Percentiles rank a stretch among this genome's conserved stretches.
phyloP scores from a whole-genome alignment of 2,329 filamentous ascomycete species.

The Exophiala sp. region DNA sequence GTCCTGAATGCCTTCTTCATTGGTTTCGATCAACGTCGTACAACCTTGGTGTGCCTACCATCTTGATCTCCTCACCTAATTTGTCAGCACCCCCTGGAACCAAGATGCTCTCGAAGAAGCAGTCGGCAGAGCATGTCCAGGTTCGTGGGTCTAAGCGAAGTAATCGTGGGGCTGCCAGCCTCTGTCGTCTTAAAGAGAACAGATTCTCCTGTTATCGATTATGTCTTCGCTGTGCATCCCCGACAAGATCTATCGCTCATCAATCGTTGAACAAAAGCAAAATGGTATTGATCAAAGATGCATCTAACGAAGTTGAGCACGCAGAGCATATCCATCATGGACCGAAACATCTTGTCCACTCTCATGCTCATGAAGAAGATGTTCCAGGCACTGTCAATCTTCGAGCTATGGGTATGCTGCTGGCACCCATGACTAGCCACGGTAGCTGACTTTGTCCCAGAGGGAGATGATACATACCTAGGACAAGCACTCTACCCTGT shows the following conservation, averaged over 20 bases:
- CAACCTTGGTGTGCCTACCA: background rate
- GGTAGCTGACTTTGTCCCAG: background rate
- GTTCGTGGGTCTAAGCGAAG: background rate
- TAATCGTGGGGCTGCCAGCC: background rate
- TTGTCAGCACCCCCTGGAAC: background rate
- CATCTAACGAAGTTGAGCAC: background rate
- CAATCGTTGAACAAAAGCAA: background rate
- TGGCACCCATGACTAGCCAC: background rate
- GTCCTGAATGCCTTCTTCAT: background rate
- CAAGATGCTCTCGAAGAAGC: background rate
- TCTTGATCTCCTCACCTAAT: background rate
- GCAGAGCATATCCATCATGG: background rate
- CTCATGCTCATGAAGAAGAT: background rate
- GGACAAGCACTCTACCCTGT: too few species aligned
- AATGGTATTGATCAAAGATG: background rate
- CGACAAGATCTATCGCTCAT: background rate
- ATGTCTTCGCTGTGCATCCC: background rate
- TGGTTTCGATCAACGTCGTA: background rate
- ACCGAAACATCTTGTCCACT: background rate
- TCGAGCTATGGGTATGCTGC: background rate
- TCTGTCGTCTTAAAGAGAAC: background rate
- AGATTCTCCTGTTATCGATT: background rate
- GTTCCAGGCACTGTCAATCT: too few species aligned
- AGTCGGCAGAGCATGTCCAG: background rate
- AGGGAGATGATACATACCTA: background rate